Base-by-base conservation (phyloP, 192 early-diverging fungal species). In the Umbelopsis isabellina region DNA sequence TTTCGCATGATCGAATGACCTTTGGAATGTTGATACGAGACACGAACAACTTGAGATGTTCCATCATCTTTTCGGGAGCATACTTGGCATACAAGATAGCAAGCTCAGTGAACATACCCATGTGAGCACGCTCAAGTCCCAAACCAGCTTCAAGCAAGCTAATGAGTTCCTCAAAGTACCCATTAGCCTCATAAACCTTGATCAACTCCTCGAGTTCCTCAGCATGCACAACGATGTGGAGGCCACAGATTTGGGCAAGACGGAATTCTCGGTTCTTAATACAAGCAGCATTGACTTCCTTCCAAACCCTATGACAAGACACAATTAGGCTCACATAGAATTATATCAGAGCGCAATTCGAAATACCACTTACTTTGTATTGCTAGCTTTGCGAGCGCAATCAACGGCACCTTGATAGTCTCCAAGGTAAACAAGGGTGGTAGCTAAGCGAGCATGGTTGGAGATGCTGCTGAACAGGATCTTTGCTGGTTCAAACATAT, bases 31-130 rank as follows among this genome's bases (percentile, higher is more conserved):
- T 99, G 85, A 98, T 92, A 61, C 98, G 94, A 66, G 93, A 92
- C 88, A 94, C 96, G 83, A 96, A 98, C 55, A 98, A 85, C 77
- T 96, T 95, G 69, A 99, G 86, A 69, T 99, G 98, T 75, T 98
- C 96, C 92, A 97, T 96, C 82, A 98, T 90, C 65, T 92, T 89
- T 71, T 97, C 97, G 0, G 95, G 91, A 18, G 88, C 86, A 88
- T 99, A 97, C 79, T 96, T 98, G 76, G 94, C 91, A 84, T 99
- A 99, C 72, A 98, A 82, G 65, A 99, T 94, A 7, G 96, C 96
- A 48, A 99, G 84, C 84, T 99, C 98, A 0, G 98, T 99, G 75
- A 99, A 99, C 98, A 99, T 99, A 65, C 98, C 98, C 98, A 99
- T 99, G 75, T 99, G 98, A 10, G 98, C 98, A 66, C 98, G 90